Base-by-base conservation (phyloP, 352 stramenopile species). In the Globisporangium irregulare region DNA sequence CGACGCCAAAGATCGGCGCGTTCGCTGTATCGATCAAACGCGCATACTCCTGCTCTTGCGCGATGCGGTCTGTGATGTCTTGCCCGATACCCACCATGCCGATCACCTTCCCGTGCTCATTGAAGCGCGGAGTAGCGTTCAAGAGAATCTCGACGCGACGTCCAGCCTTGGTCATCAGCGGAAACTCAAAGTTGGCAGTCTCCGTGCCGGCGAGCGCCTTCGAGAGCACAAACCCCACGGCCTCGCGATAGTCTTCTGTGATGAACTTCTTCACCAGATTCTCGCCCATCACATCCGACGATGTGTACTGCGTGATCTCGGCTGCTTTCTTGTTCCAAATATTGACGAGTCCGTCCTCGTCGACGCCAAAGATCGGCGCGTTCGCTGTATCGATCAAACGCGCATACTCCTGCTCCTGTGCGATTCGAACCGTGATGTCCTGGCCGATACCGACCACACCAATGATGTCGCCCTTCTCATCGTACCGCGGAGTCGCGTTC, bases 251-350 rank as follows among this genome's bases (percentile, higher is more conserved):
- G 36, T 96, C 80, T 57, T 86, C 73, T 1, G 81, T 88, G 63
- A 98, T 97, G 63, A 97, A 97, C 60, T 94, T 88, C 41, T 97
- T 78, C 7, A 98, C 91, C 4, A 98, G 68, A 2, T 94, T 84
- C 64, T 92, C 75, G 0, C 86, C 93, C 73, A 98, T 83, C 6
- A 97, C 94, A 71, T 98, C 93, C 12, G 91, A 73, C 2, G 84
- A 86, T 7, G 80, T 80, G 71, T 97, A 98, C 70, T 97, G 91
- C 43, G 93, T 98, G 63, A 95, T 93, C 27, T 95, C 86, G 9
- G 85, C 86, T 9, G 91, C 90, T 68, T 97, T 98, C 55, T 97
- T 86, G 71, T 98, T 97, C 89, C 89, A 97, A 67, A 96, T 96
- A 59, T 94, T 95, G 8, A 97, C 89, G 22, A 72, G 70, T 4